phyloP scores from a whole-genome alignment of 805 yeast species.

The Candida endomychidarum region DNA sequence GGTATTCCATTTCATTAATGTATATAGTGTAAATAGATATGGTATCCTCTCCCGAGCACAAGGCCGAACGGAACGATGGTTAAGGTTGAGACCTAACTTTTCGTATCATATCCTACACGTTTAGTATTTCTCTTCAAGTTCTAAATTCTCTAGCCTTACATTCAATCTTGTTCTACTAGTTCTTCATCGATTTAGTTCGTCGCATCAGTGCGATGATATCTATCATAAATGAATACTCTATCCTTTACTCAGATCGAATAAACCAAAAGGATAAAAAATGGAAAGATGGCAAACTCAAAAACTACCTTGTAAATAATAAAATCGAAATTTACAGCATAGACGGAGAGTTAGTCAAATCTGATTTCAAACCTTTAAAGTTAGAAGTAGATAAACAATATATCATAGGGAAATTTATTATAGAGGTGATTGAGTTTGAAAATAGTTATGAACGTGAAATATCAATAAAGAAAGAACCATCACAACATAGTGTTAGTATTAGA shows the following conservation, averaged over 20 bases:
- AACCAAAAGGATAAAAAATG: conserved; percentile 49
- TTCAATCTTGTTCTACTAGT: too few species aligned
- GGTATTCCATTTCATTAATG: conserved; percentile 68
- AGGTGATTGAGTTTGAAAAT: conserved; percentile 8
- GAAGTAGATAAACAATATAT: conserved; percentile 12
- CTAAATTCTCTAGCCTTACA: too few species aligned
- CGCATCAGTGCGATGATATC: conserved; percentile 21
- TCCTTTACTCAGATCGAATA: conserved; percentile 47
- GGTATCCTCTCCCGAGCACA: too few species aligned
- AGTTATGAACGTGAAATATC: conserved; percentile 11
- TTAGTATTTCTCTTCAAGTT: too few species aligned
- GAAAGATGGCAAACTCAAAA: conserved; percentile 50
- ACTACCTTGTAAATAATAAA: conserved; percentile 50
- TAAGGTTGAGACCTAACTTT: too few species aligned
- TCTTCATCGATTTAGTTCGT: too few species aligned
- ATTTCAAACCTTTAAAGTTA: conserved; percentile 24
- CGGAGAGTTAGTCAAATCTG: conserved; percentile 32
- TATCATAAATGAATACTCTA: conserved; percentile 45
- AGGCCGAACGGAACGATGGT: too few species aligned
- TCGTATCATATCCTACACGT: too few species aligned
- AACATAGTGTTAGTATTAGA: conserved; percentile 3
- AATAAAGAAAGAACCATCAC: conserved; percentile 7
- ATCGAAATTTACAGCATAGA: conserved; percentile 42
- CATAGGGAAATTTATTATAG: conserved; percentile 12
- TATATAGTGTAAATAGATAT: conserved; percentile 8